phyloP scores from a whole-genome alignment of 352 stramenopile species.

The Globisporangium cylindrosporum region DNA sequence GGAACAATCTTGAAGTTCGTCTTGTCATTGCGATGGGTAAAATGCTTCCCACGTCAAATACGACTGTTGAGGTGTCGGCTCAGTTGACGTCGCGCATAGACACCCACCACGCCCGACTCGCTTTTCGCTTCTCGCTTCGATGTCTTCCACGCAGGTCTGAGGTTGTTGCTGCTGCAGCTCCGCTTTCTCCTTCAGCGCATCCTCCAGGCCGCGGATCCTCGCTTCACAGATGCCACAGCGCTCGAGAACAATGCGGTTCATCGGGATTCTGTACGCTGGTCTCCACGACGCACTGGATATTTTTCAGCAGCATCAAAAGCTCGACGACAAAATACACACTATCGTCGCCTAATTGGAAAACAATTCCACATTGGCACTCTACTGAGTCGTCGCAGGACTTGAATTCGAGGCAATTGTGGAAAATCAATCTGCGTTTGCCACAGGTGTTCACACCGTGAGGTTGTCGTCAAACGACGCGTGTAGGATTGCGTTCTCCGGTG shows the following conservation, averaged over 20 bases:
- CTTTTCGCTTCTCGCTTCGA: background rate
- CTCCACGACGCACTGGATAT: background rate
- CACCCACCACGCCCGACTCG: background rate
- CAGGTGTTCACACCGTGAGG: background rate
- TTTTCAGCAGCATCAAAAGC: background rate
- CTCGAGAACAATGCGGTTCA: background rate
- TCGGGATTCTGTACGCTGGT: background rate
- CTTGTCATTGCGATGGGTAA: background rate
- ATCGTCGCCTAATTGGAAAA: background rate
- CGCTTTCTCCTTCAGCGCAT: background rate
- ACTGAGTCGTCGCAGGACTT: background rate
- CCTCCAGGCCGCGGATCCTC: background rate
- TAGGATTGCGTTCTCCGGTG: background rate
- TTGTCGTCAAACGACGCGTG: constrained; percentile 2
- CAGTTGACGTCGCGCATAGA: background rate
- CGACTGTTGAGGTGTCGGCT: background rate
- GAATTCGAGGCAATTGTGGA: constrained; percentile 1
- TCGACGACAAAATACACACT: background rate
- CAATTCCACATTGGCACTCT: background rate
- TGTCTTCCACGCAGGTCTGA: background rate
- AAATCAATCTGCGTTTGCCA: background rate
- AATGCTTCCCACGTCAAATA: background rate
- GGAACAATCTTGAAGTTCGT: background rate
- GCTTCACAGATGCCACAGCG: constrained; percentile 1
- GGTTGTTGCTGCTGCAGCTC: background rate